A percentile compares a stretch with the other conserved stretches of the same genome.
phyloP scores from a whole-genome alignment of 192 early-diverging fungal genomes.

The Bifiguratus adelaidae region DNA sequence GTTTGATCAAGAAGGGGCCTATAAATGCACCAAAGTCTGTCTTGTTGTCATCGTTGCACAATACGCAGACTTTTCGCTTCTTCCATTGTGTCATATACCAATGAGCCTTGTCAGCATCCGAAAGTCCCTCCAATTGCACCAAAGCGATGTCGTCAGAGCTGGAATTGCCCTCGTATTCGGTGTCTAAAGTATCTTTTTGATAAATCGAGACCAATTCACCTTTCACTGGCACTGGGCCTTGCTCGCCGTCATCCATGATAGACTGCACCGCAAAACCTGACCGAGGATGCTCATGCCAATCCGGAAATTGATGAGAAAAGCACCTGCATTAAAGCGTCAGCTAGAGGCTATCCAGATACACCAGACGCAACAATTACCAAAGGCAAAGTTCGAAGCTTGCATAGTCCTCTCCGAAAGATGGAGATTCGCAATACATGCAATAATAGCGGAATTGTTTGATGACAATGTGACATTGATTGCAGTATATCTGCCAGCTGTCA shows the following conservation, averaged over 20 bases:
- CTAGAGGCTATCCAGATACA: not conserved
- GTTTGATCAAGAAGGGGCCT: constrained; percentile 46
- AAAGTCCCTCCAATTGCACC: constrained; percentile 10
- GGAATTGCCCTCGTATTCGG: constrained; percentile 9
- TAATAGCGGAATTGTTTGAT: constrained; percentile 77
- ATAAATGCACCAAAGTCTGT: constrained; percentile 37
- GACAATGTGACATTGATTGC: constrained; percentile 68
- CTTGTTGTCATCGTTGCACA: constrained; percentile 48
- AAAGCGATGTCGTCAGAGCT: not conserved
- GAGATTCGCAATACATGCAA: constrained; percentile 73
- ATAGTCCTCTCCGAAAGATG: constrained; percentile 49
- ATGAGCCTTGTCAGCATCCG: constrained; percentile 35
- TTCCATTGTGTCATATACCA: constrained; percentile 35
- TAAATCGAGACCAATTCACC: constrained; percentile 47
- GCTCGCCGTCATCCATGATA: constrained; percentile 48
- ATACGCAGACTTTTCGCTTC: constrained; percentile 45
- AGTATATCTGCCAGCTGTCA: constrained; percentile 53
- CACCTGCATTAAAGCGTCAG: constrained; percentile 30
- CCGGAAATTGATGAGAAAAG: constrained; percentile 57
- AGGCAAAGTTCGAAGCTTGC: constrained; percentile 68
- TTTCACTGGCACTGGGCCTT: constrained; percentile 33
- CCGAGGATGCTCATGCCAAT: constrained; percentile 64
- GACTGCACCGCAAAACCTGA: constrained; percentile 68
- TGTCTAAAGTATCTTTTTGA: constrained; percentile 44
- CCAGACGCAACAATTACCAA: constrained; percentile 6